These are phyloP conservation scores for Drosera spatulata DNA, from an alignment of 179 eudicot species.

Conservation along the genomic window DNA sequence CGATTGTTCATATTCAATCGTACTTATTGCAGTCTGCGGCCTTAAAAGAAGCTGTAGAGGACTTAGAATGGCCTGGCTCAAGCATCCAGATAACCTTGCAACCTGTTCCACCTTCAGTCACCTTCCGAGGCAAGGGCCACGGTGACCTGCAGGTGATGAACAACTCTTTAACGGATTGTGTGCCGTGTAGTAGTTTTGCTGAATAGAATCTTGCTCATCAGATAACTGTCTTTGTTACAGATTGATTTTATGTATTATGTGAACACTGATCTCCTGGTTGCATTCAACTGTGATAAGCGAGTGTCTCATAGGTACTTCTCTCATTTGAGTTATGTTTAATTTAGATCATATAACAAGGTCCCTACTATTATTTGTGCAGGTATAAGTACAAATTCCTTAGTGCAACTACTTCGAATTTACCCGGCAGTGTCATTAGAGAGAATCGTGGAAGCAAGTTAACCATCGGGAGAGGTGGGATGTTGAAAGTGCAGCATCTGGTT, in stretches of 20 bases:
- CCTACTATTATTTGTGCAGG: constrained; percentile 20
- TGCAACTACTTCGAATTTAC: constrained; percentile 83
- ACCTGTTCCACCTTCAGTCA: constrained; percentile 74
- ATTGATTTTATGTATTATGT: constrained; percentile 75
- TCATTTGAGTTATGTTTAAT: not conserved
- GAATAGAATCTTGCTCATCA: no score
- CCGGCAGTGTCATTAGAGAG: constrained; percentile 76
- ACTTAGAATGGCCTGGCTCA: constrained; percentile 98
- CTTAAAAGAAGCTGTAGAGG: constrained; percentile 91
- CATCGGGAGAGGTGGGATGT: constrained; percentile 84
- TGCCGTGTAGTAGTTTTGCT: no score
- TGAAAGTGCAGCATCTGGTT: constrained; percentile 91
- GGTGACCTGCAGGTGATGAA: constrained; percentile 71
- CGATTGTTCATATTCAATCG: no score
- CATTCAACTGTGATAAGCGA: constrained; percentile 70
- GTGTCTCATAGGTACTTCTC: constrained; percentile 57
- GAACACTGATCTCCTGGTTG: constrained; percentile 63
- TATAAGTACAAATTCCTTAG: constrained; percentile 85
- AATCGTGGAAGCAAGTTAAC: constrained; percentile 92
- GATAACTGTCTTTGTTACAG: constrained; percentile 30
- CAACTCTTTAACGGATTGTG: not conserved
- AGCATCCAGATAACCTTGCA: constrained; percentile 62
- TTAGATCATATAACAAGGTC: not conserved
- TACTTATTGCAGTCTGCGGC: constrained; percentile 64
- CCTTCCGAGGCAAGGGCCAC: constrained; percentile 89